phyloP scores from a whole-genome alignment of 768 basidiomycete genomes.

The Cubamyces sp. region DNA sequence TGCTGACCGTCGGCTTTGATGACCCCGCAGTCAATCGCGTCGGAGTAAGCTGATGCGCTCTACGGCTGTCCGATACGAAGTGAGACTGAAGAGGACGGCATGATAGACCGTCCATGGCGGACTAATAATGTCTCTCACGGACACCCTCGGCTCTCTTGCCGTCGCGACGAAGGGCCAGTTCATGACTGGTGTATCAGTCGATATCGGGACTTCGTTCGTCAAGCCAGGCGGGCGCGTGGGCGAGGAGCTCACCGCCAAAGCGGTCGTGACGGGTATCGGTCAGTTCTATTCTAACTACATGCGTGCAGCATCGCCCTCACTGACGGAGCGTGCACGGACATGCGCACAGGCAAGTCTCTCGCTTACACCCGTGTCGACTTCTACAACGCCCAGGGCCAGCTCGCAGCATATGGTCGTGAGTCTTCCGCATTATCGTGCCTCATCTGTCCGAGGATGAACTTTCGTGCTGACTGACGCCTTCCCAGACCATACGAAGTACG shows the following conservation, averaged over 20 bases:
- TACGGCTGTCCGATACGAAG: neutral
- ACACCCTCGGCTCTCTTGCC: slow-evolving; percentile 84
- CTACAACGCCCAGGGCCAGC: slow-evolving; percentile 59
- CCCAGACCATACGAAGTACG: slow-evolving; percentile 83
- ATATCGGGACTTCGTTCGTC: slow-evolving; percentile 77
- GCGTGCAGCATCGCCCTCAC: neutral
- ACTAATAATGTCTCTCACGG: slow-evolving; percentile 78
- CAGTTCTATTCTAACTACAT: slow-evolving; percentile 2
- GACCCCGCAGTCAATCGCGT: slow-evolving; percentile 73
- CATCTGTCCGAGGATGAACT: slow-evolving; percentile 4
- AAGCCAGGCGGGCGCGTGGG: slow-evolving; percentile 75
- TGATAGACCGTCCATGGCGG: slow-evolving; percentile 73
- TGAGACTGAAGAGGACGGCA: slow-evolving; percentile 1
- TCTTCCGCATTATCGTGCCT: neutral
- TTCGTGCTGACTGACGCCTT: slow-evolving; percentile 3
- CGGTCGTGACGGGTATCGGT: slow-evolving; percentile 74
- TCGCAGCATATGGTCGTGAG: slow-evolving; percentile 85
- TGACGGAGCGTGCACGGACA: neutral
- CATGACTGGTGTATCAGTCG: slow-evolving; percentile 89
- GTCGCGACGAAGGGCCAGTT: slow-evolving; percentile 80
- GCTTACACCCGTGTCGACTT: slow-evolving; percentile 86
- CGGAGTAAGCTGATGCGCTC: slow-evolving; percentile 50
- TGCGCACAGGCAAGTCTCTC: slow-evolving; percentile 67
- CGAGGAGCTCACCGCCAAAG: slow-evolving; percentile 66
- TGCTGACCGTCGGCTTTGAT: no score